Evolutionary conservation across 2,329 filamentous ascomycete species (phyloP), one percentile per base, ranked within the genome.

Genomic region (Esteya vermicola): DNA sequence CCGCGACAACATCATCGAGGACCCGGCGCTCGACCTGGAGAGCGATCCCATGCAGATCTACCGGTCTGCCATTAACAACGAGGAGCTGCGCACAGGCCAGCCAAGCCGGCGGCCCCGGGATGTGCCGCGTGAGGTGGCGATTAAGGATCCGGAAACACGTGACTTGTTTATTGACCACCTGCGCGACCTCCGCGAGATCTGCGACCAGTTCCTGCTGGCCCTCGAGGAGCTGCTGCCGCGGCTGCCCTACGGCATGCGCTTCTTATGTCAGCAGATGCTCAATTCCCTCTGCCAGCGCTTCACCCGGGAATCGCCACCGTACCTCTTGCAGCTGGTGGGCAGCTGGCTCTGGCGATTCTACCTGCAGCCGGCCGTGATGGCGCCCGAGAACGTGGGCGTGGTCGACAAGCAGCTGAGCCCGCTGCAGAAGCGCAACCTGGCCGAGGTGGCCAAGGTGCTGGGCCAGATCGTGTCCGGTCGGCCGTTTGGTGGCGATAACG

Each of bases 21-120:
- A 95, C 50, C 79, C 86, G 12, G 81, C 80, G 6, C 67, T 98
- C 26, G 89, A 98, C 55, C 68, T 98, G 21, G 91, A 98, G 60
- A 95, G 89, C 56, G 91, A 98, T 54, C 91, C 91, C 0, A 81
- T 96, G 67, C 89, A 96, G 51, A 98, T 98, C 42, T 96, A 98
- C 60, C 77, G 84, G 32, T 91, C 86, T 6, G 80, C 85, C 13
- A 93, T 98, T 62, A 96, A 93, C 63, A 94, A 98, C 51, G 89
- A 96, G 58, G 91, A 98, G 60, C 75, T 98, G 20, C 79, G 85
- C 16, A 98, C 91, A 0, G 91, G 91, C 5, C 76, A 78, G 48
- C 77, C 85, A 18, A 94, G 88, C 56, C 74, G 73, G 37, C 74
- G 91, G 46, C 82, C 78, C 26, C 75, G 85, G 13, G 86, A 95